Conservation (phyloP, 2,329 filamentous ascomycete species). For the Aotearoamyces nothofagi region DNA sequence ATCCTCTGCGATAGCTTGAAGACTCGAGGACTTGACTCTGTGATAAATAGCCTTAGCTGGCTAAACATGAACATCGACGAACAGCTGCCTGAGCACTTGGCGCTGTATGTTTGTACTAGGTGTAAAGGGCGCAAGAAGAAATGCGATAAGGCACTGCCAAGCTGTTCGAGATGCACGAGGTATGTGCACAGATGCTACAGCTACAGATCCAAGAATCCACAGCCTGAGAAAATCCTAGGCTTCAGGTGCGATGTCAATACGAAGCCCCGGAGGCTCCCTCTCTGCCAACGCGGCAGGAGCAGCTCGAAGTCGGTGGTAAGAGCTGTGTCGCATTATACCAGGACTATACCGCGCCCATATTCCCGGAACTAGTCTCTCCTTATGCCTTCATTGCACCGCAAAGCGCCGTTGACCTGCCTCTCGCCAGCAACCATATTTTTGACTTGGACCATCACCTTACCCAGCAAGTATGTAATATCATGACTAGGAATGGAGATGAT, state of each 20-base stretch:
- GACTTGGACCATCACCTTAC: conserved; percentile 1
- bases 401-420: too few relatives aligned
- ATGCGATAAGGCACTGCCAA: conserved; percentile 7
- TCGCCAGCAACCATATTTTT: neutral
- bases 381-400: neutral
- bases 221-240: conserved; percentile 3
- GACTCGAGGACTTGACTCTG: too few relatives aligned
- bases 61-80: too few relatives aligned
- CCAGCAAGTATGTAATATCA: conserved; percentile 1
- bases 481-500: conserved; percentile 2
- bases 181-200: conserved; percentile 1
- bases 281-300: neutral
- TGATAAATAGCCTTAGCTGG: too few relatives aligned
- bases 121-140: conserved; percentile 9
- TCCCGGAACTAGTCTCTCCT: conserved; percentile 1
- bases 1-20: too few relatives aligned
- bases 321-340: neutral
- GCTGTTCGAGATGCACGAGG: conserved; percentile 6
- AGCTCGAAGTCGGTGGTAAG: neutral
- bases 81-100: too few relatives aligned
- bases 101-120: conserved; percentile 3
- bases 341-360: conserved; percentile 1
- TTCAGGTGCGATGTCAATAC: conserved; percentile 2
- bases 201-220: neutral
- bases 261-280: neutral